A percentile compares a stretch with the other conserved stretches of the same genome.
Evolutionary conservation across 805 yeast species (phyloP).

Genomic region (Babjeviella inositovora): DNA sequence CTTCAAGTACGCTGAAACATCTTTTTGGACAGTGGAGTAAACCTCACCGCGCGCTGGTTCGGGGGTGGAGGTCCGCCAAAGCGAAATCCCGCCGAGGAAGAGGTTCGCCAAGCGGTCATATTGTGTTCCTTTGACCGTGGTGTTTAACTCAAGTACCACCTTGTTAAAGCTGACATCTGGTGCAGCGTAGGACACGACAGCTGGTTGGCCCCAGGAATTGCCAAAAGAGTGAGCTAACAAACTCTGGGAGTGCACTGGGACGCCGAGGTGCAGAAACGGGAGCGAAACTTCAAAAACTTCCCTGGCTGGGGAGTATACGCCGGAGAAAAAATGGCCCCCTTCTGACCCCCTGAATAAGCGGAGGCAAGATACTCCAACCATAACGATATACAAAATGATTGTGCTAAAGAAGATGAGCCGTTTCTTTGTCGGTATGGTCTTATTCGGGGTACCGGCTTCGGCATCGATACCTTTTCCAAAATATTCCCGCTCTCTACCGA

Average conservation of each 20-base stretch:
- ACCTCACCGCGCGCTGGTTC: slow-evolving; percentile 46
- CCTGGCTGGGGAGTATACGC: no score
- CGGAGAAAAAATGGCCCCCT: no score
- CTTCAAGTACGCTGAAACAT: slow-evolving; percentile 36
- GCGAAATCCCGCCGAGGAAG: slow-evolving; percentile 41
- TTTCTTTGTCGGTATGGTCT: no score
- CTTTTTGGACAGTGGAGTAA: slow-evolving; percentile 39
- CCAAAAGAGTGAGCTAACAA: slow-evolving; percentile 35
- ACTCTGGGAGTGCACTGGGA: slow-evolving; percentile 19
- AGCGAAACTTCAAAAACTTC: no score
- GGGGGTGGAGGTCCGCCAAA: slow-evolving; percentile 79
- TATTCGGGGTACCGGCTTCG: no score
- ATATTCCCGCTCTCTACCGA: no score
- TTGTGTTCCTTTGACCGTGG: slow-evolving; percentile 40
- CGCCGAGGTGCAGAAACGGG: no score
- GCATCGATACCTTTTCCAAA: no score
- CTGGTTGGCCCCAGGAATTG: slow-evolving; percentile 45
- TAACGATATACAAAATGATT: no score
- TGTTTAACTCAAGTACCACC: slow-evolving; percentile 35
- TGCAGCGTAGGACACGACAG: slow-evolving; percentile 18
- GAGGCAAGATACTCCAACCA: no score
- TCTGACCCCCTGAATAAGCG: no score
- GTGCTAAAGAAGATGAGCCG: no score
- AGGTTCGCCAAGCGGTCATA: slow-evolving; percentile 53
- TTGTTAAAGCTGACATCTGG: slow-evolving; percentile 32